phyloP scores from a whole-genome alignment of 2,329 filamentous ascomycete species.

The Phoma sp. region DNA sequence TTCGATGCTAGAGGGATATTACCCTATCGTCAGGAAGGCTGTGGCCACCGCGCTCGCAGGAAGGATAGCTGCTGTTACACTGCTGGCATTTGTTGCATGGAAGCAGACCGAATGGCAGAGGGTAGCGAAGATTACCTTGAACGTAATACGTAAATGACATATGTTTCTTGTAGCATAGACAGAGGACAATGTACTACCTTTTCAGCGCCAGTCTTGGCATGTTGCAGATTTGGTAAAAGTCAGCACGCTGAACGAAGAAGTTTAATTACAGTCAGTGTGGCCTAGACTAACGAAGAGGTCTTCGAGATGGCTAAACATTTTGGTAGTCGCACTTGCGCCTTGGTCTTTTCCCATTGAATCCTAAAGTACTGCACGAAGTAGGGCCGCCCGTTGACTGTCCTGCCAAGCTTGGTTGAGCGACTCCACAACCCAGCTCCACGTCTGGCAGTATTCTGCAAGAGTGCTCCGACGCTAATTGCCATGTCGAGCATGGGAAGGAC shows the following conservation, averaged over 20 bases:
- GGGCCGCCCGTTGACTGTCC: too few relatives aligned
- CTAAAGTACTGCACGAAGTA: too few relatives aligned
- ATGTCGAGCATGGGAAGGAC: conserved; percentile 13
- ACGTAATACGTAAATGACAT: background rate
- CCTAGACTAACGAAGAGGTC: too few relatives aligned
- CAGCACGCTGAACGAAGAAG: too few relatives aligned
- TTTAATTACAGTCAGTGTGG: too few relatives aligned
- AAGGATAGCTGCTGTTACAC: conserved; percentile 36
- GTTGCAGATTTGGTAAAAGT: too few relatives aligned
- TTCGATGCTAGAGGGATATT: conserved; percentile 60
- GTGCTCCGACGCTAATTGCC: conserved; percentile 13
- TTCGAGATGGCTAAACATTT: too few relatives aligned
- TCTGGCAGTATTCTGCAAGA: background rate
- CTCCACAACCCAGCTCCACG: conserved; percentile 5
- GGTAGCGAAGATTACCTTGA: background rate
- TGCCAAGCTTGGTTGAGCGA: conserved; percentile 9
- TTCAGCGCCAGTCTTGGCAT: too few relatives aligned
- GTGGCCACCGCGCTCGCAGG: conserved; percentile 53
- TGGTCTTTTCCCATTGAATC: too few relatives aligned
- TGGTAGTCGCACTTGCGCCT: too few relatives aligned
- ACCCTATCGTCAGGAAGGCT: conserved; percentile 56
- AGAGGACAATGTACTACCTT: background rate
- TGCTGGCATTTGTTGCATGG: conserved; percentile 31
- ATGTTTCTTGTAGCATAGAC: background rate
- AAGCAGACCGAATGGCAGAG: conserved; percentile 20